Conservation (phyloP, 192 early-diverging fungal species). For the Linnemannia schmuckeri region DNA sequence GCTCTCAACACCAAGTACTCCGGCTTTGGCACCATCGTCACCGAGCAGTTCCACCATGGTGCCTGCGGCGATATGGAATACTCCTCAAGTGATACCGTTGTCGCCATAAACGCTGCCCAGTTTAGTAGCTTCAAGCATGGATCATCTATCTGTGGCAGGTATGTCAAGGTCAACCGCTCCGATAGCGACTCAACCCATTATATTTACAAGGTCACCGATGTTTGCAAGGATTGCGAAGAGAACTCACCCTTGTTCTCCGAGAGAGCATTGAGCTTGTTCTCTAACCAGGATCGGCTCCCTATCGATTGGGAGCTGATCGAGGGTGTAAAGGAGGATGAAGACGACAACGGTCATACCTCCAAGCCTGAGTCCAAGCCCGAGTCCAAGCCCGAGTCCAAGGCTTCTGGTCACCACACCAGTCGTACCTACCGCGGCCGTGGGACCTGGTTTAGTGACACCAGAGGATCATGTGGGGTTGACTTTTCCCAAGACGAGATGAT, state of each 20-base stretch:
- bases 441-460: conserved; percentile 34
- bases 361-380: not conserved
- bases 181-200: conserved; percentile 3
- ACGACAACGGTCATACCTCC: not conserved
- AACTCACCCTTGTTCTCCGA: conserved; percentile 2
- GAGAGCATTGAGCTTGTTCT: not conserved
- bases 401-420: not conserved
- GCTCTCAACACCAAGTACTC: conserved; percentile 1
- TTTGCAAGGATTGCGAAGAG: conserved; percentile 19
- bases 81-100: not conserved
- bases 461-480: not conserved
- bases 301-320: conserved; percentile 14
- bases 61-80: conserved; percentile 14
- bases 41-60: not conserved
- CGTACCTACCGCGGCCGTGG: conserved; percentile 15
- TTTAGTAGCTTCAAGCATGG: not conserved
- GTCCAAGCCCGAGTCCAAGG: not conserved
- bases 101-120: conserved; percentile 7
- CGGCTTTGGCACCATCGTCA: not conserved
- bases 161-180: conserved; percentile 18
- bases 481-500: conserved; percentile 26
- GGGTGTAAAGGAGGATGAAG: not conserved
- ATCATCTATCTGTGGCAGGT: not conserved
- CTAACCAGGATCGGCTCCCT: conserved; percentile 2
- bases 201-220: conserved; percentile 10